These are phyloP conservation scores for Acanthamoeba triangularis DNA, from an alignment of 208 protist genomes.

Conservation along the genomic window DNA sequence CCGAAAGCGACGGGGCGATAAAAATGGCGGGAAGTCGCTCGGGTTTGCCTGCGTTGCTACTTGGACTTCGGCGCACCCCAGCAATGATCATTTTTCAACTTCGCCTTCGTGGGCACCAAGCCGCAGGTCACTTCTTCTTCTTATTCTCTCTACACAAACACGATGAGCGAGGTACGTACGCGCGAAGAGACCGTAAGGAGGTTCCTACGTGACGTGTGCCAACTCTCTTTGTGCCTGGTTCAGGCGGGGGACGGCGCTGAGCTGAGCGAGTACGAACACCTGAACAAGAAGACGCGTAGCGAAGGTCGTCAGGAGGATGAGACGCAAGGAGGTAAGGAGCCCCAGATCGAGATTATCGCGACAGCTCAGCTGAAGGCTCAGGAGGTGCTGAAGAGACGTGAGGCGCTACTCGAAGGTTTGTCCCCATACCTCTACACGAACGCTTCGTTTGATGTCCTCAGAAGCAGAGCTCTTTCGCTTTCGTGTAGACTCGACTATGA, in stretches of 20 bases:
- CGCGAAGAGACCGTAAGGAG: no score
- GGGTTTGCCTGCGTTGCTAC: no score
- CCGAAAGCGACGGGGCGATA: no score
- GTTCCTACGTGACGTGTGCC: no score
- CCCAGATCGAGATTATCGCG: background rate
- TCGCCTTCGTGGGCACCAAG: no score
- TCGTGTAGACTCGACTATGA: conserved; percentile 5
- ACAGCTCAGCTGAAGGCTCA: conserved; percentile 20
- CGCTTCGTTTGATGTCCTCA: background rate
- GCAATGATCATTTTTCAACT: no score
- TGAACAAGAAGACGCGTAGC: conserved; percentile 6
- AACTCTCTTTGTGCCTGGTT: no score
- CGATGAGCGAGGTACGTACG: no score
- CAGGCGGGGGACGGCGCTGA: background rate
- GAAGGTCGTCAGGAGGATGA: background rate
- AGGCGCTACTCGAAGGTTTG: conserved; percentile 40
- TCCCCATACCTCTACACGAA: background rate
- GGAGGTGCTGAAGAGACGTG: conserved; percentile 10
- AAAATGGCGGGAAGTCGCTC: no score
- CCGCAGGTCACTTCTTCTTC: no score
- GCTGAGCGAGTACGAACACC: background rate
- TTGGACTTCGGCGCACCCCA: no score
- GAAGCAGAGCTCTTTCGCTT: background rate
- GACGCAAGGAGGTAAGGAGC: background rate
- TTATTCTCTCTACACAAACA: no score